Evolutionary conservation across 1,284 basidiomycete species (phyloP).

Genomic region (Cerrena zonata): DNA sequence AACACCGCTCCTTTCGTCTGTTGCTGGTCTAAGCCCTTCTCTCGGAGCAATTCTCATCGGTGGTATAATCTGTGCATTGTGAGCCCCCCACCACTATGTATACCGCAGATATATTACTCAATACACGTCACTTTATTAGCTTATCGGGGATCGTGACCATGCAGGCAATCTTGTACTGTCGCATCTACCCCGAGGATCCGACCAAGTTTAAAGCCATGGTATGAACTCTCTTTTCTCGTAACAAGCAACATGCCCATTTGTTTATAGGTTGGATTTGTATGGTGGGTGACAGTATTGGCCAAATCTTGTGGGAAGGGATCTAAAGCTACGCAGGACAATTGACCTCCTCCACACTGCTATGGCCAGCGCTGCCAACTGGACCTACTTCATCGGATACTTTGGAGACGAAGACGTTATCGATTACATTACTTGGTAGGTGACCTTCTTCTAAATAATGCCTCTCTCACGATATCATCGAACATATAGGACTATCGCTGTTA

Average conservation of each 20-base stretch:
- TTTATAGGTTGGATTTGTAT: neutral
- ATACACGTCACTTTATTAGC: constrained; percentile 5
- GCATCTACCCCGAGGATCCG: constrained; percentile 16
- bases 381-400: constrained; percentile 12
- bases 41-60: constrained; percentile 6
- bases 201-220: constrained; percentile 14
- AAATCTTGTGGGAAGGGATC: no score
- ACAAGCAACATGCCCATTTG: no score
- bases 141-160: constrained; percentile 20
- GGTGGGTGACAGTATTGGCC: neutral
- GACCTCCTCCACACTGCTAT: constrained; percentile 14
- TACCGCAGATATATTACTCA: no score
- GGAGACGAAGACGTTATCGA: constrained; percentile 12
- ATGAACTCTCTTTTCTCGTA: no score
- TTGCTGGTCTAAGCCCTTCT: no score
- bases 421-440: constrained; percentile 23
- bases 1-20: no score
- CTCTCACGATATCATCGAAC: no score
- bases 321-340: constrained; percentile 8
- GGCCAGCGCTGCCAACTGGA: constrained; percentile 14
- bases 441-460: neutral
- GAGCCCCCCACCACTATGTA: no score
- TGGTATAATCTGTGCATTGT: constrained; percentile 3
- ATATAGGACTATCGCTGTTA: constrained; percentile 15
- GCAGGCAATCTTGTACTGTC: constrained; percentile 17